Conservation (phyloP, 2,329 filamentous ascomycete species). For the Fusarium sp. region DNA sequence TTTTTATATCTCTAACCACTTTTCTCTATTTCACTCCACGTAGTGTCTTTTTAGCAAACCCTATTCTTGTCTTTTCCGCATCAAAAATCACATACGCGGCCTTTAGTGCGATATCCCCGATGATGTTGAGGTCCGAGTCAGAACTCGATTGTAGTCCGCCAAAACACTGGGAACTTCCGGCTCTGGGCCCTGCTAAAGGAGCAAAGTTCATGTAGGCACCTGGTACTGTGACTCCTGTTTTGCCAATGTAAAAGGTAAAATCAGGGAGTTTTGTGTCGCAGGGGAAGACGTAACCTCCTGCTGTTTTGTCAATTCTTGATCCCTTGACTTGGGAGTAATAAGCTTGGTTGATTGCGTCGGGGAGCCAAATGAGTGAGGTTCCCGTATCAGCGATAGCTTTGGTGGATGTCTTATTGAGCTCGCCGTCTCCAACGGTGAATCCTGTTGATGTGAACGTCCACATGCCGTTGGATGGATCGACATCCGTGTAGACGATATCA, state of each 20-base stretch:
- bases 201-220: slow-evolving; percentile 67
- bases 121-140: slow-evolving; percentile 63
- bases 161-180: slow-evolving; percentile 61
- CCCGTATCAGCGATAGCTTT: slow-evolving; percentile 67
- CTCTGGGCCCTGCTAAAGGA: slow-evolving; percentile 44
- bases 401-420: slow-evolving; percentile 46
- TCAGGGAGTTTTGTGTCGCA: slow-evolving; percentile 60
- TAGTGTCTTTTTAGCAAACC: slow-evolving; percentile 37
- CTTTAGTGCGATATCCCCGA: slow-evolving; percentile 71
- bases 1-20: background rate
- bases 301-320: slow-evolving; percentile 52
- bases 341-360: slow-evolving; percentile 60
- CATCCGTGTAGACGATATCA: slow-evolving; percentile 68
- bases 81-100: slow-evolving; percentile 70
- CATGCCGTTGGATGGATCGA: slow-evolving; percentile 71
- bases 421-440: slow-evolving; percentile 24
- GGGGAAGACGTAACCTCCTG: slow-evolving; percentile 61
- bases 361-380: slow-evolving; percentile 73
- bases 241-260: slow-evolving; percentile 66
- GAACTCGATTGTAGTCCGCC: slow-evolving; percentile 73
- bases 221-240: slow-evolving; percentile 66
- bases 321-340: slow-evolving; percentile 62
- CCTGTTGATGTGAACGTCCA: slow-evolving; percentile 65
- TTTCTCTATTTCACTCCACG: background rate
- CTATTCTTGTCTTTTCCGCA: slow-evolving; percentile 41